Base-by-base conservation (phyloP, 1,284 basidiomycete genomes). In the Trichosporon faecale region DNA sequence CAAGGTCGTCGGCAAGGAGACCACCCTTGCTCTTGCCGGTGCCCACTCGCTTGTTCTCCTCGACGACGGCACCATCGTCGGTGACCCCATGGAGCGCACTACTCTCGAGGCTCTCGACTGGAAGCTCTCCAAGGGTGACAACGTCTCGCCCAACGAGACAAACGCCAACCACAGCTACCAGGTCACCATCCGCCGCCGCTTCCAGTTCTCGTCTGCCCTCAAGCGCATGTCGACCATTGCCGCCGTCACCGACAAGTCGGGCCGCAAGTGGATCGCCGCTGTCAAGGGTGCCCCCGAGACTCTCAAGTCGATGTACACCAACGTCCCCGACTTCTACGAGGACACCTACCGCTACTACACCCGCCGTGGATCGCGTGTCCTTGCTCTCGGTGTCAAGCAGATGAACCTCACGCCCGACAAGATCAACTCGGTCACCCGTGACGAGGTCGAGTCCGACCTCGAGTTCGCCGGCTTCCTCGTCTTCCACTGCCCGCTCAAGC, bases 81-180 rank as follows among this genome's bases (percentile, higher is more conserved):
- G 96, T 16, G 97, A 99, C 81, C 96, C 97, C 0, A 99, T 99
- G 96, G 96, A 99, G 84, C 96, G 96, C 85, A 96, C 93, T 0
- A 96, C 96, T 0, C 85, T 99, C 18, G 93, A 95, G 74, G 91
- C 94, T 1, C 87, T 99, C 63, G 90, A 93, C 70, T 99, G 96
- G 96, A 89, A 90, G 74, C 83, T 99, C 23, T 86, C 86, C 46
- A 91, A 91, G 84, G 92, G 88, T 61, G 93, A 95, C 78, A 83
- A 86, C 16, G 86, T 96, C 72, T 82, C 88, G 1, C 90, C 93
- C 0, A 83, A 86, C 35, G 84, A 86, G 9, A 82, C 84, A 68
- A 84, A 85, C 27, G 86, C 89, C 0, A 84, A 88, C 0, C 88
- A 91, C 82, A 86, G 87, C 72, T 86, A 86, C 27, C 85, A 88